Evolutionary conservation across 2,329 filamentous ascomycete genomes (phyloP), one percentile per base, ranked within the genome.

Genomic region (Neonectria magnoliae): DNA sequence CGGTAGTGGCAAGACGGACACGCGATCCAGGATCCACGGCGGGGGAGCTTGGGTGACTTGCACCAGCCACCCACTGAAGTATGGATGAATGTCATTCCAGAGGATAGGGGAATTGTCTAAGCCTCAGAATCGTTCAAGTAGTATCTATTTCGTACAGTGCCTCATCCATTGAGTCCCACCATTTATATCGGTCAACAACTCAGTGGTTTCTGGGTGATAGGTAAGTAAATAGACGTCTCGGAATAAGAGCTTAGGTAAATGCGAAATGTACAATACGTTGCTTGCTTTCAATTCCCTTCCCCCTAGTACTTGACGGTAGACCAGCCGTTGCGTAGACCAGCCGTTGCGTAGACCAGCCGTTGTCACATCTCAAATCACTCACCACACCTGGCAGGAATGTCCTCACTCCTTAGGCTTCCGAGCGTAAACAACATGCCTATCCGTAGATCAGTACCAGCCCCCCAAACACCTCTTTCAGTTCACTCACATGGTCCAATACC

Each of bases 401-500:
- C 29, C 22, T 48, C 10, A 29, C 20, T 50, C 48, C 1, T 57
- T 33, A 0, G 65, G 63, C 27, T 60, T 68, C n/a, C 55, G 60
- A 2, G 59, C 59, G 27, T 66, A 66, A 16, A 68, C 59, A 38
- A 66, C 63, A 42, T 68, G 65, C 52, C 63, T 66, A 8, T 38
- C 4, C n/a, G 42, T 20, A 18, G 10, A 44, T 68, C 29, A 68
- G 58, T 18, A 18, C 6, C 1, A 20, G 1, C 2, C 14, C 27
- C 2, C 3, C 2, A 42, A 27, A 16, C 7, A 16, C 0, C 4
- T 2, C 8, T 25, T 4, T 10, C 1, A 18, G n/a, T 29, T 45
- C 18, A 65, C 68, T 65, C 48, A 74, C 71, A 74, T 55, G 2
- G 66, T 69, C 62, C 64, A 74, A 31, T 77, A 77, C 3, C 72